These are phyloP conservation scores for Curvularia lunata DNA, from an alignment of 2,329 filamentous ascomycete genomes.

Conservation along the genomic window DNA sequence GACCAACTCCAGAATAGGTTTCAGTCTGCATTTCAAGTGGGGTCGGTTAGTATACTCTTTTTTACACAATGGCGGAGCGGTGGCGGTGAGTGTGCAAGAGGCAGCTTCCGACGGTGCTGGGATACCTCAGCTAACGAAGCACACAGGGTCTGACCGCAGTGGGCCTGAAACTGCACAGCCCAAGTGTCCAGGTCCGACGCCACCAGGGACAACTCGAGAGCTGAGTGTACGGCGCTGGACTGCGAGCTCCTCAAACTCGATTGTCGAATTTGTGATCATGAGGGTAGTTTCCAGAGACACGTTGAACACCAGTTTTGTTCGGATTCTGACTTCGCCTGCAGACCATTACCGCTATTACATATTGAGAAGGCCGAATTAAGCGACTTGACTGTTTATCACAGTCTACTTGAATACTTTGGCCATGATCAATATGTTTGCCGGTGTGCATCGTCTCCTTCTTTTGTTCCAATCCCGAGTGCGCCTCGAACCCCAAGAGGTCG, in stretches of 20 bases:
- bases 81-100: slow-evolving; percentile 2
- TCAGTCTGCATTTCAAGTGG: not conserved
- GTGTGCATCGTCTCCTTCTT: too few species aligned
- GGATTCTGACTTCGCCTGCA: not conserved
- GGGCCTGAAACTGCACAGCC: slow-evolving; percentile 10
- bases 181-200: not conserved
- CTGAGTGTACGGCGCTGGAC: not conserved
- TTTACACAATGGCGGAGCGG: not conserved
- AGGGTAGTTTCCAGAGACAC: not conserved
- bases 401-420: not conserved
- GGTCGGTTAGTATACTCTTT: not conserved
- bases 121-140: slow-evolving; percentile 3
- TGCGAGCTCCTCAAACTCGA: not conserved
- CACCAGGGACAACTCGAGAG: not conserved
- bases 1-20: not conserved
- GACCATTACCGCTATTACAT: not conserved
- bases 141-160: not conserved
- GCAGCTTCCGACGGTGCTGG: slow-evolving; percentile 2
- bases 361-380: not conserved
- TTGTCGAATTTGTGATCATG: not conserved
- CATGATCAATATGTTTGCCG: not conserved
- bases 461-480: not conserved
- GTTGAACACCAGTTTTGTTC: not conserved
- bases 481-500: not conserved
- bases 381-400: not conserved